Percentiles rank a stretch among this genome's conserved stretches.
Conservation (phyloP, 768 basidiomycete species). For the Hypsizygus marmoreus region DNA sequence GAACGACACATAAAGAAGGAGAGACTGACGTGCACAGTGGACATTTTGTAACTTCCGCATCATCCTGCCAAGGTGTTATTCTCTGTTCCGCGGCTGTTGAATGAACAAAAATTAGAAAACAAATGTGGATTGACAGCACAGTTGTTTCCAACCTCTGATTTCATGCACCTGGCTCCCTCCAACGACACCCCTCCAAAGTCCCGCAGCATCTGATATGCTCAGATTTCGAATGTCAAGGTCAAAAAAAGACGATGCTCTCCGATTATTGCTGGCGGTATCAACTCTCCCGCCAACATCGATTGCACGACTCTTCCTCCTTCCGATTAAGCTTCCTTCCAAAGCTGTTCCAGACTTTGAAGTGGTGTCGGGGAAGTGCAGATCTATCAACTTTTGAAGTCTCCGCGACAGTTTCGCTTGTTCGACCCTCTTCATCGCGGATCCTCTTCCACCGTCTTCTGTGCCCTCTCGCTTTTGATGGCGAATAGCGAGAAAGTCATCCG, state of each 20-base stretch:
- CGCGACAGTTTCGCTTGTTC: constrained; percentile 86
- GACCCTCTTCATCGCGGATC: constrained; percentile 47
- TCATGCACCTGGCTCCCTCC: constrained; percentile 55
- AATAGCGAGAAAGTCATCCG: constrained; percentile 74
- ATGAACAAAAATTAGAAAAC: no score
- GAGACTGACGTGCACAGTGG: constrained; percentile 76
- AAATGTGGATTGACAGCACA: no score
- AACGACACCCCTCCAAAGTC: constrained; percentile 68
- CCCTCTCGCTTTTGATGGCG: constrained; percentile 42
- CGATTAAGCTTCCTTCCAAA: constrained; percentile 13
- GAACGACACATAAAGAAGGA: not conserved
- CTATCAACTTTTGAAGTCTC: constrained; percentile 84
- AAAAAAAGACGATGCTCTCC: constrained; percentile 71
- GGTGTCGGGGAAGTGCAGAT: constrained; percentile 61
- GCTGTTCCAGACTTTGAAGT: constrained; percentile 9
- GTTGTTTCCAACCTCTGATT: constrained; percentile 78
- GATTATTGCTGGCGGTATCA: constrained; percentile 20
- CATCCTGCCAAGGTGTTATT: constrained; percentile 95
- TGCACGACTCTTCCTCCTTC: constrained; percentile 16
- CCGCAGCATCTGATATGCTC: constrained; percentile 54
- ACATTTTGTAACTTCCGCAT: constrained; percentile 74
- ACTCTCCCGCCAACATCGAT: constrained; percentile 10
- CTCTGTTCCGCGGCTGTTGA: constrained; percentile 76
- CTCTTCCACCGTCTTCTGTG: constrained; percentile 29
- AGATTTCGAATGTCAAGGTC: constrained; percentile 69